phyloP scores from a whole-genome alignment of 148 eudicot species.

The Rhododendron molle region DNA sequence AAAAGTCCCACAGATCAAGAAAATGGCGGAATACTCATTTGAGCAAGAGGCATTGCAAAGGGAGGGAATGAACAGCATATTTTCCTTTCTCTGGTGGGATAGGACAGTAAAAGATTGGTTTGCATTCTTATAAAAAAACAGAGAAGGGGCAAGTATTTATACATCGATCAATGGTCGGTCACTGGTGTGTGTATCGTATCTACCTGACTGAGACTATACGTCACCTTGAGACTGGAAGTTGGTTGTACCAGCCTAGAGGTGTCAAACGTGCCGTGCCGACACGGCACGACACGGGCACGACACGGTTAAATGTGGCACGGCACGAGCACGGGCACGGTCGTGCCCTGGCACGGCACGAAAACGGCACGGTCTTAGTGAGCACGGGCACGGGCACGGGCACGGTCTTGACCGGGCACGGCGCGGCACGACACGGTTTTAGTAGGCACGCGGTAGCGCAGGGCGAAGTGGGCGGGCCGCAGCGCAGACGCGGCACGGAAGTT shows the following conservation, averaged over 20 bases:
- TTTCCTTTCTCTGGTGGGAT: not conserved
- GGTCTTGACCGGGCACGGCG: no score
- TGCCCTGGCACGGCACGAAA: no score
- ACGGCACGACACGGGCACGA: no score
- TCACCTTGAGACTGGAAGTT: not conserved
- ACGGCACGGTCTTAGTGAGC: no score
- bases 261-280: no score
- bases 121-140: not conserved
- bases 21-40: slow-evolving; percentile 30
- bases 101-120: not conserved
- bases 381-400: no score
- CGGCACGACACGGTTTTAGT: no score
- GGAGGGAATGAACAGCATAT: slow-evolving; percentile 6
- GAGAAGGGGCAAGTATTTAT: not conserved
- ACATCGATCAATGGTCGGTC: not conserved
- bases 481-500: no score
- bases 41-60: slow-evolving; percentile 33
- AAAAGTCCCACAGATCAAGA: not conserved
- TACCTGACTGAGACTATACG: not conserved
- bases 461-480: no score
- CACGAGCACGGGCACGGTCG: no score
- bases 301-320: no score
- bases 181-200: slow-evolving; percentile 4
- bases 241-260: slow-evolving; percentile 16
- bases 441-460: no score